Conservation (phyloP, 2,329 filamentous ascomycete species). For the Daldinia sp. region DNA sequence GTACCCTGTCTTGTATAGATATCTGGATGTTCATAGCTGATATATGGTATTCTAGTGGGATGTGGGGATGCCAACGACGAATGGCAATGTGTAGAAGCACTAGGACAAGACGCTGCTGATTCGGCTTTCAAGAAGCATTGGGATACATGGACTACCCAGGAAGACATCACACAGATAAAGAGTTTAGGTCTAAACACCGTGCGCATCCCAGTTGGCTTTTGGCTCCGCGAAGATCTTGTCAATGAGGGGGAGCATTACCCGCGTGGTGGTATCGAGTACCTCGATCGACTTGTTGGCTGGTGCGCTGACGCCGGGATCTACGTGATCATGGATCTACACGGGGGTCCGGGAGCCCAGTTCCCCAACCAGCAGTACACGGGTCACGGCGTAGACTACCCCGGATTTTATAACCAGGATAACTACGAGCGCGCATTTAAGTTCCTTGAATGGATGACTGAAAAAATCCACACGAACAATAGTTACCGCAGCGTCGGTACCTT, state of each 20-base stretch:
- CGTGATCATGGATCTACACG: conserved; percentile 64
- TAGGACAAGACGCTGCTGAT: conserved; percentile 61
- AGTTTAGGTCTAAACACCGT: conserved; percentile 61
- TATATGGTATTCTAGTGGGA: conserved; percentile 51
- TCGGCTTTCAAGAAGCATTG: conserved; percentile 60
- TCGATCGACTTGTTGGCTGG: conserved; percentile 60
- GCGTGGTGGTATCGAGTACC: conserved; percentile 58
- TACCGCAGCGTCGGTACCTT: conserved; percentile 65
- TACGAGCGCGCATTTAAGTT: conserved; percentile 63
- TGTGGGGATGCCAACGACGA: conserved; percentile 58
- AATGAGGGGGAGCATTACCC: conserved; percentile 55
- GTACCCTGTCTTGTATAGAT: background rate
- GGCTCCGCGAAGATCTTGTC: conserved; percentile 62
- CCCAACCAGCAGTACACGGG: conserved; percentile 59
- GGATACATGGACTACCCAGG: conserved; percentile 61
- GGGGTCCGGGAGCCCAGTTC: conserved; percentile 59
- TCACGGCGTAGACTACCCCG: conserved; percentile 49
- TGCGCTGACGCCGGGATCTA: conserved; percentile 60
- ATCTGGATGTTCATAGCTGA: background rate
- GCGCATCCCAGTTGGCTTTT: conserved; percentile 64
- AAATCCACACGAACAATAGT: conserved; percentile 57
- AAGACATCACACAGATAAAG: conserved; percentile 60
- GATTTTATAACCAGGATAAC: conserved; percentile 63
- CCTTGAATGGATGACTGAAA: conserved; percentile 62
- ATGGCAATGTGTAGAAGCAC: conserved; percentile 60